Evolutionary conservation across 257 asterid genomes (phyloP), one percentile per base, ranked within the genome.

Genomic region (Salvia rosmarinus): DNA sequence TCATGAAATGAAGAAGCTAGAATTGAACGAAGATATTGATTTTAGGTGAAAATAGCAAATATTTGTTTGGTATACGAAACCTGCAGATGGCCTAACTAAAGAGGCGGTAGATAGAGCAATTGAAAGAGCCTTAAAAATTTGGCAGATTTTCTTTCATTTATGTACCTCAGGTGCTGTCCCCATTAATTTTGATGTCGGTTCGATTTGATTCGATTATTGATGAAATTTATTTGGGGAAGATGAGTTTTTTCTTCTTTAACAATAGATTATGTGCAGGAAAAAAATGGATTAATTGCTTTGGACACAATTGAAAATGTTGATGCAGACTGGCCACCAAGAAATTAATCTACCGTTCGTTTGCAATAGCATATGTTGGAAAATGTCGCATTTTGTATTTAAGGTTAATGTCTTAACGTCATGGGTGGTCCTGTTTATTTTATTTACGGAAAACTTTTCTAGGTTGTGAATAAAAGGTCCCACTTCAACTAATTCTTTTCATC

Each of bases 361-460:
- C 12, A 21, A 44, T 43, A 20, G 25, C 61, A 66, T 56, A 37
- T 58, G 75, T 67, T 49, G 69, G 74, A 58, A 16, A 67, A 49
- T 68, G 71, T 68, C 57, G 35, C 28, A 55, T 42, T 57, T 60
- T 35, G 55, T 50, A 57, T 74, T 68, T 57, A 46, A 75, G 75
- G 66, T 68, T 61, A 51, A 60, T 60, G 60, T 56, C 57, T 69
- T 50, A 51, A 75, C 58, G 28, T 68, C 67, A 61, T 37, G 54
- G 54, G 85, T 75, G 85, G 83, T 83, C 83, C 83, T 73, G 11
- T 77, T 43, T 30, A 9, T 17, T 73, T 32, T 39, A 5, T n/a
- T 75, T 46, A 74, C 77, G 70, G 77, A 44, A 77, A 77, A 34
- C 66, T 56, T 75, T 57, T 71, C 10, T 73, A 23, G 75, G 76